Conservation (phyloP, 2,329 filamentous ascomycete species). For the Cladosporium colombiae region DNA sequence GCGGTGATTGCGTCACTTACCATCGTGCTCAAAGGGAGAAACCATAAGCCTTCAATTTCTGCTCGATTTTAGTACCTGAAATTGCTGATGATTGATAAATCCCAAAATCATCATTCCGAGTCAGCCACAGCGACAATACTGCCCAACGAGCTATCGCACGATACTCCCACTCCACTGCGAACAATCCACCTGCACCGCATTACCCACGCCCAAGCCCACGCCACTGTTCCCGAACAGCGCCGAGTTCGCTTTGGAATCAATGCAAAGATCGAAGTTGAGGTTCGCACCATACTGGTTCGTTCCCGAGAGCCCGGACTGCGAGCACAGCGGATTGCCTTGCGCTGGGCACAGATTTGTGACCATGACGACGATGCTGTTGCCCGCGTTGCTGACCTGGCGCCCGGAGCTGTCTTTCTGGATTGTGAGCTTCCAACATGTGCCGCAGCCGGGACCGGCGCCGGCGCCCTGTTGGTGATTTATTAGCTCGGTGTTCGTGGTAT, state of each 20-base stretch:
- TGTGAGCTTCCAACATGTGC: slow-evolving; percentile 43
- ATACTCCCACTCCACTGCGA: slow-evolving; percentile 25
- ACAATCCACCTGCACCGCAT: slow-evolving; percentile 36
- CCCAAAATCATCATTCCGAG: not conserved
- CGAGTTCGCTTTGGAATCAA: slow-evolving; percentile 39
- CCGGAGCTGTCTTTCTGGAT: slow-evolving; percentile 38
- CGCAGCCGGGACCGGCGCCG: slow-evolving; percentile 43
- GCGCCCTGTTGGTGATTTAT: slow-evolving; percentile 26
- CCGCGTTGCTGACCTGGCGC: slow-evolving; percentile 33
- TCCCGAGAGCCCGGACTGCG: slow-evolving; percentile 35
- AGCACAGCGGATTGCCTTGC: slow-evolving; percentile 41
- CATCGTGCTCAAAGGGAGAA: not conserved
- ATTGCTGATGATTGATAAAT: not conserved
- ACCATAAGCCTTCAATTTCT: not conserved
- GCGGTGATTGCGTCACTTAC: not conserved
- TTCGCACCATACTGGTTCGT: slow-evolving; percentile 44
- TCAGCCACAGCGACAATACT: not conserved
- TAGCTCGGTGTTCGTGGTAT: too few species aligned
- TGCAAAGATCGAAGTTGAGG: slow-evolving; percentile 46
- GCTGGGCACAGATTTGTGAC: slow-evolving; percentile 46
- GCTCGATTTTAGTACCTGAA: not conserved
- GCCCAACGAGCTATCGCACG: slow-evolving; percentile 17
- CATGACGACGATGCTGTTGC: slow-evolving; percentile 42
- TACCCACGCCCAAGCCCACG: slow-evolving; percentile 38
- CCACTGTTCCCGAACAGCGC: slow-evolving; percentile 40